A percentile compares a stretch with the other conserved stretches of the same genome.
Evolutionary conservation across 2,329 filamentous ascomycete genomes (phyloP).

Genomic region (Penicillium frequentans): DNA sequence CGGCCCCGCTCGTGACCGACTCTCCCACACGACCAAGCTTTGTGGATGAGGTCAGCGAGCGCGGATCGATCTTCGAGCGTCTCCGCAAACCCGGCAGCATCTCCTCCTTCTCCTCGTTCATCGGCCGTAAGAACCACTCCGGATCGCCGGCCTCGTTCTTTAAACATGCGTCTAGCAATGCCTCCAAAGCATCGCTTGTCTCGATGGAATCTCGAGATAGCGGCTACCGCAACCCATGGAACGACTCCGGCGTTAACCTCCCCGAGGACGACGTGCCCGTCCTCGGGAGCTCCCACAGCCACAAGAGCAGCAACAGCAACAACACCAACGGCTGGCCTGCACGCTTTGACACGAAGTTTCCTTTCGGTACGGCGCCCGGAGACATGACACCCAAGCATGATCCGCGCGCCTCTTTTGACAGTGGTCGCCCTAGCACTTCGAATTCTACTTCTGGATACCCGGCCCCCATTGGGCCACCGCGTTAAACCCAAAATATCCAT

Average conservation of each 20-base stretch:
- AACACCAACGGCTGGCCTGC: slow-evolving; percentile 46
- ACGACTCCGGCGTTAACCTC: slow-evolving; percentile 93
- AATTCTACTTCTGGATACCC: slow-evolving; percentile 98
- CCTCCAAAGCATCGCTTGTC: slow-evolving; percentile 91
- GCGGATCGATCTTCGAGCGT: slow-evolving; percentile 82
- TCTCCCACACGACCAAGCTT: slow-evolving; percentile 86
- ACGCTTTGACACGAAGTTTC: slow-evolving; percentile 63
- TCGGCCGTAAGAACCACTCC: slow-evolving; percentile 92
- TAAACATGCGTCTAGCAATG: slow-evolving; percentile 84
- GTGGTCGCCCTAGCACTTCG: slow-evolving; percentile 88
- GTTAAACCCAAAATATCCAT: slow-evolving; percentile 63
- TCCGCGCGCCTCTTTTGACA: slow-evolving; percentile 82
- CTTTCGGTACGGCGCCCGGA: slow-evolving; percentile 65
- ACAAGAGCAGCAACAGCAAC: slow-evolving; percentile 63
- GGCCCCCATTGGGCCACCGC: slow-evolving; percentile 85
- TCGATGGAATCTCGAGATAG: slow-evolving; percentile 95
- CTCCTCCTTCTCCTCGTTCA: slow-evolving; percentile 91
- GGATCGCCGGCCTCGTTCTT: slow-evolving; percentile 85
- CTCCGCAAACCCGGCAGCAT: slow-evolving; percentile 94
- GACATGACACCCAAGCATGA: slow-evolving; percentile 83
- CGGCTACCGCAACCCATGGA: slow-evolving; percentile 96
- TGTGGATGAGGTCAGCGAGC: slow-evolving; percentile 76
- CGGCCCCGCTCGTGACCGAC: slow-evolving; percentile 75
- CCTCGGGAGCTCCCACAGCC: slow-evolving; percentile 57
- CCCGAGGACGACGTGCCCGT: slow-evolving; percentile 73